Percentiles rank a stretch among this genome's conserved stretches.
These are phyloP conservation scores for Phytophthora fragariaefolia DNA, from an alignment of 352 stramenopile species.

Conservation along the genomic window DNA sequence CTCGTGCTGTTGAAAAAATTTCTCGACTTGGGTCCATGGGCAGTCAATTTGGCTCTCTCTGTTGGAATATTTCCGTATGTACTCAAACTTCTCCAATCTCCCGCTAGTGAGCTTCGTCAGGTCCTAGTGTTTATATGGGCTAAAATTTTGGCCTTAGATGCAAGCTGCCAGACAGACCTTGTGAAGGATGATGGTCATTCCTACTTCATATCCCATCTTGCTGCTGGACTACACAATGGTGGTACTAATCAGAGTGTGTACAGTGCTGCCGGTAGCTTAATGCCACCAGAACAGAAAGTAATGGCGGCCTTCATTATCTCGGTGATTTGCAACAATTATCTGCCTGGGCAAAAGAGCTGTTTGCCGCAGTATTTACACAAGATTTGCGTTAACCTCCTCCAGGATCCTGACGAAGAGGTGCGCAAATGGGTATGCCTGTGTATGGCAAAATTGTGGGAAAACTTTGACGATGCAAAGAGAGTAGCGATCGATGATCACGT, in stretches of 20 bases:
- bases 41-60: slow-evolving; percentile 91
- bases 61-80: slow-evolving; percentile 99
- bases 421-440: slow-evolving; percentile 92
- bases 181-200: slow-evolving; percentile 96
- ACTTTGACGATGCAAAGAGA: slow-evolving; percentile 90
- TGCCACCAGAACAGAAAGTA: slow-evolving; percentile 93
- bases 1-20: slow-evolving; percentile 96
- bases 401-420: slow-evolving; percentile 71
- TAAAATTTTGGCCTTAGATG: slow-evolving; percentile 96
- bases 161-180: slow-evolving; percentile 96
- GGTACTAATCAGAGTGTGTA: slow-evolving; percentile 35
- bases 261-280: slow-evolving; percentile 37
- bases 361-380: slow-evolving; percentile 91
- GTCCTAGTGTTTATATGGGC: slow-evolving; percentile 94
- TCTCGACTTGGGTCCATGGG: slow-evolving; percentile 94
- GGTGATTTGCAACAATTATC: slow-evolving; percentile 93
- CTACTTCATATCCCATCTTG: slow-evolving; percentile 97
- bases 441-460: slow-evolving; percentile 95
- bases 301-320: slow-evolving; percentile 97
- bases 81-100: slow-evolving; percentile 96
- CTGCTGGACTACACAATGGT: slow-evolving; percentile 63
- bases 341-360: slow-evolving; percentile 93
- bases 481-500: slow-evolving; percentile 87
- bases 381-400: slow-evolving; percentile 73
- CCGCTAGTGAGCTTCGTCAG: slow-evolving; percentile 95